Conservation (phyloP, 805 yeast species). For the Sugiyamaella qingdaonensis region DNA sequence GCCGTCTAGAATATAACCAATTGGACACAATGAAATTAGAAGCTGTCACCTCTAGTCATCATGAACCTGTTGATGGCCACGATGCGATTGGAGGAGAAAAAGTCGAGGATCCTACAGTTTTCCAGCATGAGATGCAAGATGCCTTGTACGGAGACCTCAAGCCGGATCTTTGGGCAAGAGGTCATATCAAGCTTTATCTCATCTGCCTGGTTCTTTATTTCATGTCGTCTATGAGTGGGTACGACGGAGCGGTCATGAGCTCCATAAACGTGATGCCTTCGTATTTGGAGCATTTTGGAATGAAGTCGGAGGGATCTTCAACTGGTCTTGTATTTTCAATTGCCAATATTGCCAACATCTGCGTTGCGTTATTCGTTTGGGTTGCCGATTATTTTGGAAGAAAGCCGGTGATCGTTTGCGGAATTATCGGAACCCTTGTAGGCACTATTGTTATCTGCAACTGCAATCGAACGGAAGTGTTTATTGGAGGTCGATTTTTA, state of each 20-base stretch:
- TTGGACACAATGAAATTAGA: too few relatives aligned
- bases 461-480: conserved; percentile 3
- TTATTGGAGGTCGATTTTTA: conserved; percentile 12
- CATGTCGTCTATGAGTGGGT: conserved; percentile 9
- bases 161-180: conserved; percentile 11
- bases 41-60: too few relatives aligned
- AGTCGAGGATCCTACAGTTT: too few relatives aligned
- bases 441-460: conserved; percentile 11
- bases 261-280: conserved; percentile 14
- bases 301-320: conserved; percentile 9
- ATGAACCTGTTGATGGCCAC: too few relatives aligned
- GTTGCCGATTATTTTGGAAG: conserved; percentile 11
- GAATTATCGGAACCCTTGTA: conserved; percentile 5
- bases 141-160: background rate
- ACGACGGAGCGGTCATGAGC: conserved; percentile 17
- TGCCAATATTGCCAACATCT: conserved; percentile 13
- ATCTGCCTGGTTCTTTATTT: conserved; percentile 11
- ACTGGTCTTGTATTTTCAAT: conserved; percentile 15
- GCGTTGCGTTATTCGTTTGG: conserved; percentile 9
- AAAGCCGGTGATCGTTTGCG: conserved; percentile 9
- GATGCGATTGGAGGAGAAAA: too few relatives aligned
- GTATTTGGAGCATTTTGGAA: conserved; percentile 11
- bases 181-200: conserved; percentile 13
- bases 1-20: too few relatives aligned
- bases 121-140: too few relatives aligned